Conservation (phyloP, 2,329 filamentous ascomycete genomes). For the Fusarium sp. region DNA sequence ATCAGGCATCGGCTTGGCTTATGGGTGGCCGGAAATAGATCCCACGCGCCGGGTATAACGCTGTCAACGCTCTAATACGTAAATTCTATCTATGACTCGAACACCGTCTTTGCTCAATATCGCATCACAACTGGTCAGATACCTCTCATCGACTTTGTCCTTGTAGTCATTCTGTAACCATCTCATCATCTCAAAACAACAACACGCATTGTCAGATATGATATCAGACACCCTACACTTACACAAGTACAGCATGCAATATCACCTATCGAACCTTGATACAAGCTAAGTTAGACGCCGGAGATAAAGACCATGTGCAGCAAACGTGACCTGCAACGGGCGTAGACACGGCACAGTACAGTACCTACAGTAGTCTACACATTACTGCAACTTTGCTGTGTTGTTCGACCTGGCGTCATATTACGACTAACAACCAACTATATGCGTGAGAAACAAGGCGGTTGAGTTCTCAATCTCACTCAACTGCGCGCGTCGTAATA, state of each 20-base stretch:
- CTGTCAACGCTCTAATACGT: conserved; percentile 16
- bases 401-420: background rate
- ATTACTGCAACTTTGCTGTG: background rate
- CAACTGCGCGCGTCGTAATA: background rate
- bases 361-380: background rate
- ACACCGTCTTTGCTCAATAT: conserved; percentile 13
- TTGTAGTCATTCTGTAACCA: background rate
- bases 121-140: conserved; percentile 11
- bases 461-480: conserved; percentile 18
- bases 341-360: conserved; percentile 1
- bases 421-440: background rate
- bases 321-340: conserved; percentile 31
- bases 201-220: background rate
- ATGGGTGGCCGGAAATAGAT: conserved; percentile 37
- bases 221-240: background rate
- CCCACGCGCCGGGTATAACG: conserved; percentile 32
- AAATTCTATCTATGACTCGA: conserved; percentile 20
- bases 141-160: background rate
- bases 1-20: background rate
- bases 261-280: conserved; percentile 12
- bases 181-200: background rate
- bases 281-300: conserved; percentile 1
- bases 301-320: conserved; percentile 34
- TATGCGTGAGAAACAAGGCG: conserved; percentile 13
- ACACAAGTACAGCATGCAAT: background rate